Percentiles rank a stretch among this genome's conserved stretches.
Conservation (phyloP, 768 basidiomycete species). For the Tricholoma bakamatsutake region DNA sequence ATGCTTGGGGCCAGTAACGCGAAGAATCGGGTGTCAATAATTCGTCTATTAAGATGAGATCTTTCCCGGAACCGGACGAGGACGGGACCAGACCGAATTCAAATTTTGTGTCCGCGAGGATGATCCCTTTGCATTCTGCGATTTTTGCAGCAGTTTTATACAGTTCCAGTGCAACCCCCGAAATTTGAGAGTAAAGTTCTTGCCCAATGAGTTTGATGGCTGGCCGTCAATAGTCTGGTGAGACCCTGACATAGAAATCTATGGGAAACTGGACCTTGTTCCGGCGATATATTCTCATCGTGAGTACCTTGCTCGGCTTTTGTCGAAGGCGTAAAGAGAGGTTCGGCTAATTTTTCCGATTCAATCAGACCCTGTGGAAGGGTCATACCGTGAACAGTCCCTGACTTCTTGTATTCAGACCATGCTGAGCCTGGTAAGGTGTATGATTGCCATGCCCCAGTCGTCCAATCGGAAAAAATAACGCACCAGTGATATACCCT, state of each 20-base stretch:
- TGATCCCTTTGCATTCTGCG: slow-evolving; percentile 71
- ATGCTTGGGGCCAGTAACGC: slow-evolving; percentile 85
- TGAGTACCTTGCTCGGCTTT: slow-evolving; percentile 93
- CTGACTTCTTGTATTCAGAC: slow-evolving; percentile 84
- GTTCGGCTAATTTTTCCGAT: slow-evolving; percentile 73
- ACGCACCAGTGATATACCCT: slow-evolving; percentile 88
- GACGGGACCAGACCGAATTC: slow-evolving; percentile 83
- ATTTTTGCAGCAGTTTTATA: slow-evolving; percentile 73
- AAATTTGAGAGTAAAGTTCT: slow-evolving; percentile 56
- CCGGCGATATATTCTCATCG: slow-evolving; percentile 93
- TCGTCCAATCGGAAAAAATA: not conserved
- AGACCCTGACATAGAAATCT: slow-evolving; percentile 3
- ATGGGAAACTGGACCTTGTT: slow-evolving; percentile 44
- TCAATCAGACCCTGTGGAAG: slow-evolving; percentile 78
- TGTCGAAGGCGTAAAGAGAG: slow-evolving; percentile 94
- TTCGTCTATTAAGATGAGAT: slow-evolving; percentile 87
- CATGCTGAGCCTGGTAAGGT: slow-evolving; percentile 78
- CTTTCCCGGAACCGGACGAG: slow-evolving; percentile 16
- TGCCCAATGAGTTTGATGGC: slow-evolving; percentile 63
- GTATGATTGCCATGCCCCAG: not conserved
- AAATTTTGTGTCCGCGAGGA: slow-evolving; percentile 98
- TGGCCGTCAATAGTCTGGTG: slow-evolving; percentile 19
- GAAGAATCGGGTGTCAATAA: slow-evolving; percentile 94
- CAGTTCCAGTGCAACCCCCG: slow-evolving; percentile 53
- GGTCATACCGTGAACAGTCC: slow-evolving; percentile 83